Base-by-base conservation (phyloP, 768 basidiomycete genomes). In the Russula sp. region DNA sequence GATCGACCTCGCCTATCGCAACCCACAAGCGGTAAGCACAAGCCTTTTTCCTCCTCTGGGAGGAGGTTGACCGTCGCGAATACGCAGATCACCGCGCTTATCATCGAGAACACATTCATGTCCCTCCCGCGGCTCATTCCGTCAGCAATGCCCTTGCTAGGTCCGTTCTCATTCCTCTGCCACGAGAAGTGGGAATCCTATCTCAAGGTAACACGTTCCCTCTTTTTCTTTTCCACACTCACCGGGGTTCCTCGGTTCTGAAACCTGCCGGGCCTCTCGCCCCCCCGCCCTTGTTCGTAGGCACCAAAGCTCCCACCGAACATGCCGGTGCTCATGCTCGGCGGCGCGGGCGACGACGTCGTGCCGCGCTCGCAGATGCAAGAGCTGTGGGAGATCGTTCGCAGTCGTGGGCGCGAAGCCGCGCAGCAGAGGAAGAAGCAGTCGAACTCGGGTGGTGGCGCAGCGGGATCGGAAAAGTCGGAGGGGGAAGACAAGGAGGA, bases 51-150 rank as follows among this genome's bases (percentile, higher is more conserved):
- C 20, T n/a, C 29, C 41, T 43, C 13, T 58, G 8, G 32, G 32
- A n/a, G 4, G 16, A 14, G 20, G n/a, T 7, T 52, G 4, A 11
- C 43, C 43, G 25, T 29, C 25, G 6, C 25, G 55, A 41, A 18
- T 25, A 54, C 45, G 43, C 65, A 92, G 88, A 84, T 96, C 59
- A 60, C 76, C 18, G 94, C 87, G 0, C 78, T 97, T 16, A 82
- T 98, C 59, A 79, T 98, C 60, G 95, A 98, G 76, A 98, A 97
- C 72, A 96, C 95, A 0, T 97, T 97, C 73, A 83, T 88, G 38
- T 92, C 88, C 45, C 81, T 98, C 34, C 87, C 87, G 6, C 81
- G 79, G 54, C 82, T 96, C 16, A 83, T 97, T n/a, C 94, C 92
- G 0, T 77, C 83, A 63, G 83, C 87, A 16, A 75, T 97, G 38